phyloP scores from a whole-genome alignment of 2,329 filamentous ascomycete species.

The Alternaria gansuensis region DNA sequence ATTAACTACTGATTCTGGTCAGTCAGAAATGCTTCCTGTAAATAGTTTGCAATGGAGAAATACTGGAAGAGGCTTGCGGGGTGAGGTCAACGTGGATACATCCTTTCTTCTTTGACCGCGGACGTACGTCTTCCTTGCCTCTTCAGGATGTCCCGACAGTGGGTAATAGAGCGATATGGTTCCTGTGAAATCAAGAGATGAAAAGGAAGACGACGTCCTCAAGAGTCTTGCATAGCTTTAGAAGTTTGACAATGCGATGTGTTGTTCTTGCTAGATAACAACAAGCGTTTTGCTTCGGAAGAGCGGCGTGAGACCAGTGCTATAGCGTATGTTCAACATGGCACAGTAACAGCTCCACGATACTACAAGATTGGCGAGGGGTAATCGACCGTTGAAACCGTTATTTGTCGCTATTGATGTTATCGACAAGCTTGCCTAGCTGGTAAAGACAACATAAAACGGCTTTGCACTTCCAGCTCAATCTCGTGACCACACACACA shows the following conservation, averaged over 20 bases:
- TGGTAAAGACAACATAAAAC: not conserved
- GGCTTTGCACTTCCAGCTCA: not conserved
- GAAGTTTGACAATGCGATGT: not conserved
- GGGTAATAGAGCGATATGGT: no score
- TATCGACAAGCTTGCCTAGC: not conserved
- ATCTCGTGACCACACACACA: not conserved
- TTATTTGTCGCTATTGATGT: not conserved
- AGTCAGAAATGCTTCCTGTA: no score
- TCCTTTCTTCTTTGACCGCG: no score
- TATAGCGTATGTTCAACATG: conserved; percentile 30
- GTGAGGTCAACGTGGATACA: no score
- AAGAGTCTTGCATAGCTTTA: no score
- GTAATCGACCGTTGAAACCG: not conserved
- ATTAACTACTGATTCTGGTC: no score
- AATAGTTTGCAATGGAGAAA: no score
- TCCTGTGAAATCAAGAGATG: no score
- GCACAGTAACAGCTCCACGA: conserved; percentile 21
- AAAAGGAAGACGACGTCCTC: no score
- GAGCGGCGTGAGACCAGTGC: conserved; percentile 10
- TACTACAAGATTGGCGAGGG: conserved; percentile 9
- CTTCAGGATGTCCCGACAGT: no score
- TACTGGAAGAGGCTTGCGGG: no score
- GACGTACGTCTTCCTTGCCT: no score
- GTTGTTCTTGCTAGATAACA: not conserved
- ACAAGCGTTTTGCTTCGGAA: conserved; percentile 1